Percentiles rank a stretch among this genome's conserved stretches.
phyloP scores from a whole-genome alignment of 345 rosid genomes.

The Rhodomyrtus tomentosa region DNA sequence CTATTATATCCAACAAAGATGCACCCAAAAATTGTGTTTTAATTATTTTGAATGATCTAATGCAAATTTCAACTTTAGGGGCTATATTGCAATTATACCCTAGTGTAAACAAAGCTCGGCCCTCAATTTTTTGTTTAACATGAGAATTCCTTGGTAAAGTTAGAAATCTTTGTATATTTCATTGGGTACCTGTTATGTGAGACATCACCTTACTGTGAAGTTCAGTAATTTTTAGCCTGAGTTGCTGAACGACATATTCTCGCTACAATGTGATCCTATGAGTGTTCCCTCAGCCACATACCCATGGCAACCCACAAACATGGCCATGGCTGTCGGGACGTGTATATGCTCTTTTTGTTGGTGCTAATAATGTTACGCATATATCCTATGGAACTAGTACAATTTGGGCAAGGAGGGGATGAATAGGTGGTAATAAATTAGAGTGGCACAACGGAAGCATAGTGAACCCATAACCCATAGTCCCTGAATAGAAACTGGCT shows the following conservation, averaged over 20 bases:
- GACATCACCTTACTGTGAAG: background rate
- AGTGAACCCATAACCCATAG: background rate
- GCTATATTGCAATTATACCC: background rate
- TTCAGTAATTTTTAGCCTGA: background rate
- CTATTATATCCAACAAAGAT: background rate
- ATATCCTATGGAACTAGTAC: background rate
- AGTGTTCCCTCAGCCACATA: background rate
- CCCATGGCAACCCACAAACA: background rate
- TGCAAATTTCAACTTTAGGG: background rate
- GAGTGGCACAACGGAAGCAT: background rate
- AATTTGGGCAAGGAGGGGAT: background rate
- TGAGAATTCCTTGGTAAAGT: background rate
- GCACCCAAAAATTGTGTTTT: background rate
- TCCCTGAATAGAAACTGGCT: background rate
- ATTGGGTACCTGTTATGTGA: background rate
- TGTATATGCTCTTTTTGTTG: background rate
- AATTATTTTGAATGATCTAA: background rate
- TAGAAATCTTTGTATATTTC: background rate
- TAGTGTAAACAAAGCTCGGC: background rate
- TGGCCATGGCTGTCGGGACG: background rate
- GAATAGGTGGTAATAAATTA: background rate
- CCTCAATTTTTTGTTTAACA: background rate
- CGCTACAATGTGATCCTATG: background rate
- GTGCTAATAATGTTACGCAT: background rate
- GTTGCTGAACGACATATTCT: background rate